Base-by-base conservation (phyloP, 139 green algal species). In the Coccomyxa sp. region DNA sequence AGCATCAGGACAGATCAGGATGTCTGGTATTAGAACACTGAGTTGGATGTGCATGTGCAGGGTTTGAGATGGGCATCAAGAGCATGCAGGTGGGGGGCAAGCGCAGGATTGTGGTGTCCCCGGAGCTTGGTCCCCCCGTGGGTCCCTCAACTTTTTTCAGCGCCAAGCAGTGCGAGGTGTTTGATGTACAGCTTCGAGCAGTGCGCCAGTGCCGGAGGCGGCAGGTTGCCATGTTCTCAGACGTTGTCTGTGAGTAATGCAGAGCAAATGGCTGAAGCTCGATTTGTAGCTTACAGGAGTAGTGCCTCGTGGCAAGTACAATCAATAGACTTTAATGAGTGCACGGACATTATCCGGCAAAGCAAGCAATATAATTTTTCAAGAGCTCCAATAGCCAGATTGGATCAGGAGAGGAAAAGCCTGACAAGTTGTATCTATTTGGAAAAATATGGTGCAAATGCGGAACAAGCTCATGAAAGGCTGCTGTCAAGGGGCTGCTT, bases 121-220 rank as follows among this genome's bases (percentile, higher is more conserved):
- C 97, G 3, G 95, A 95, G 58, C 92, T 99, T 21, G 97, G 97
- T 0, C 97, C 97, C 0, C 97, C 97, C n/a, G 93, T 98, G 3
- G 97, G 97, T 7, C 97, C 97, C 11, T 93, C 90, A 17, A 99
- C 97, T 28, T 99, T 99, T 85, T 99, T 99, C 91, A 96, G 90
- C 32, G 94, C 96, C 77, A 99, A 99, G 91, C 97, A 99, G 90
- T 99, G 94, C 79, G 95, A 98, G 90, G 96, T 99, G 63, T 99
- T 99, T 92, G 97, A 99, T 85, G 89, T 99, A 18, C 93, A 98
- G 90, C 86, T 99, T 45, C 78, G 95, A 0, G 82, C 82, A 0
- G 82, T 98, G 9, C 92, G 93, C 38, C 90, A 81, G 13, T 99
- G 96, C 87, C 74, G 85, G 67, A 86, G 94, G 15, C 79, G 90